These are phyloP conservation scores for Oryza meyeriana DNA, from an alignment of 176 grass and related monocot species.

Conservation along the genomic window DNA sequence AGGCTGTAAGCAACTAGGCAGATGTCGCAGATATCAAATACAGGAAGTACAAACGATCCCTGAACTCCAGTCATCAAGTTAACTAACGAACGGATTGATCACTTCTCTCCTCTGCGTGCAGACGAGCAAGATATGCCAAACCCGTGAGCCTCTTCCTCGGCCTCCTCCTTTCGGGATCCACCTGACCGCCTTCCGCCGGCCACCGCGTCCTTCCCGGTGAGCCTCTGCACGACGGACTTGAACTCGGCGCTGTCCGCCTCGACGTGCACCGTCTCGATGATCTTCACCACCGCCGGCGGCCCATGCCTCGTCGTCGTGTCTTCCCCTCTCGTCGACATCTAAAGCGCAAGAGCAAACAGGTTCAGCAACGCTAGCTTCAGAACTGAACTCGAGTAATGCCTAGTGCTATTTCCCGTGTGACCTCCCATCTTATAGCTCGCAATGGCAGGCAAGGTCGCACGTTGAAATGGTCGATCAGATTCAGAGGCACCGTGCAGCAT, in stretches of 20 bases:
- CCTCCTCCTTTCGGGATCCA: background rate
- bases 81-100: background rate
- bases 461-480: background rate
- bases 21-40: background rate
- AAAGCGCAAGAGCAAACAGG: background rate
- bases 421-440: slow-evolving; percentile 16
- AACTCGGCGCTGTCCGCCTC: slow-evolving; percentile 38
- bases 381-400: background rate
- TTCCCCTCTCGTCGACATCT: slow-evolving; percentile 18
- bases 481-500: background rate
- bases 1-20: background rate
- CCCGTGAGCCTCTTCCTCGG: background rate
- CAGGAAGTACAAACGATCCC: background rate
- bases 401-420: background rate
- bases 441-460: background rate
- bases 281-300: slow-evolving; percentile 29
- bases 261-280: slow-evolving; percentile 48
- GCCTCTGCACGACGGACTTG: slow-evolving; percentile 44
- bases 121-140: background rate
- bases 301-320: background rate
- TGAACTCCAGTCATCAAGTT: background rate
- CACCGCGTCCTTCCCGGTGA: slow-evolving; percentile 42
- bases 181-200: background rate
- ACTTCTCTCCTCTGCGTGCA: background rate
- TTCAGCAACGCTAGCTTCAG: background rate